Conservation (phyloP, 176 grass and related monocot species). For the Aegilops sharonensis region DNA sequence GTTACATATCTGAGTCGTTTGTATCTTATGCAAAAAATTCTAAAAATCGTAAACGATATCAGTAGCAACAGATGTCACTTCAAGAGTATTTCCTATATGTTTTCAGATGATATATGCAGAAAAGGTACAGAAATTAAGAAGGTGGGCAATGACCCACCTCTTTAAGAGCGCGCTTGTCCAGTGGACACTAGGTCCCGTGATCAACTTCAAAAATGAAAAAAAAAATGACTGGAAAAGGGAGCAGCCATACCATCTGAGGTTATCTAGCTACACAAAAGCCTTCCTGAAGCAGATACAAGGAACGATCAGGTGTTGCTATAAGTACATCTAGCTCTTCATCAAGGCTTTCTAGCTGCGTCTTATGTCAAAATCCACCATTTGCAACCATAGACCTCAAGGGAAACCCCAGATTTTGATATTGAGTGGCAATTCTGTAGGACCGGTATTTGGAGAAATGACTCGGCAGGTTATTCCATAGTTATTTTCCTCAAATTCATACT, state of each 20-base stretch:
- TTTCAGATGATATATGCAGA: not conserved
- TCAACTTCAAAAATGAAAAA: not conserved
- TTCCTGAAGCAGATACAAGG: constrained; percentile 76
- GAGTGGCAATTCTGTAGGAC: constrained; percentile 79
- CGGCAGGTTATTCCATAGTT: not conserved
- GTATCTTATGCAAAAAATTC: not conserved
- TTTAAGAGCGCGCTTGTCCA: too few species aligned
- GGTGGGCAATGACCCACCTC: not conserved
- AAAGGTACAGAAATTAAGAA: not conserved
- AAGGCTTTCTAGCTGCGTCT: constrained; percentile 78
- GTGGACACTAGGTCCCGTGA: too few species aligned
- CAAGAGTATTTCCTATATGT: not conserved
- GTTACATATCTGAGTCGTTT: not conserved
- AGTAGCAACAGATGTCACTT: not conserved
- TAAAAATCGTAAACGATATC: not conserved
- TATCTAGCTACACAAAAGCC: constrained; percentile 62
- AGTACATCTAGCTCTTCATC: constrained; percentile 86
- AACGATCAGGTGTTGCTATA: constrained; percentile 81
- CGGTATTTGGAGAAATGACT: constrained; percentile 18
- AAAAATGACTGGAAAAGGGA: not conserved
- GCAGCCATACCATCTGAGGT: constrained; percentile 65
- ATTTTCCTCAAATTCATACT: not conserved
- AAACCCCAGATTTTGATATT: constrained; percentile 63
- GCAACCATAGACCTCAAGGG: constrained; percentile 95
- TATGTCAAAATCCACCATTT: constrained; percentile 55